These are phyloP conservation scores for Mallotus nudiflorus DNA, from an alignment of 345 rosid genomes.

Conservation along the genomic window DNA sequence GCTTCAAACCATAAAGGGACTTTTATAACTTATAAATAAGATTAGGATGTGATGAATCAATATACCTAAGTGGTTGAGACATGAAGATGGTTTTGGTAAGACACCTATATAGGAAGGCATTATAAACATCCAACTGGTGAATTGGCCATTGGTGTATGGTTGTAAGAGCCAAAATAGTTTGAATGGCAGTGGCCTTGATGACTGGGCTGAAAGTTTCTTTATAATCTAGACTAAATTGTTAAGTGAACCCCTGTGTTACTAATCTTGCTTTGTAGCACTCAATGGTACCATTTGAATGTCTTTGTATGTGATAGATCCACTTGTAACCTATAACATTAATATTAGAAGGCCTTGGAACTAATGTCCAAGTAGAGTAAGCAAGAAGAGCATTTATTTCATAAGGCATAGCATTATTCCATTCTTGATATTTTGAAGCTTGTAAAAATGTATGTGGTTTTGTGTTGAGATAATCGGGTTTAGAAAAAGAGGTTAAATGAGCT, in stretches of 20 bases:
- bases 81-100: neutral
- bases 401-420: neutral
- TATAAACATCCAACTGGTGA: too few relatives aligned
- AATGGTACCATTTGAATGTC: neutral
- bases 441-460: too few relatives aligned
- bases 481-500: neutral
- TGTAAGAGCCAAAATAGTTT: too few relatives aligned
- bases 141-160: too few relatives aligned
- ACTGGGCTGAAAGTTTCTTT: neutral
- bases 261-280: neutral
- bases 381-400: too few relatives aligned
- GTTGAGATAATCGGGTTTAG: neutral
- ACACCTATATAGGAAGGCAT: neutral
- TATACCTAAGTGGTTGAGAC: neutral
- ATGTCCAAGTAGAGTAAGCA: too few relatives aligned
- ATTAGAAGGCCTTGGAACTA: too few relatives aligned
- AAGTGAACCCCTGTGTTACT: too few relatives aligned
- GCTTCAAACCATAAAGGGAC: neutral
- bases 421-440: neutral
- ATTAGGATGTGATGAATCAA: neutral
- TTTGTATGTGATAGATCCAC: neutral
- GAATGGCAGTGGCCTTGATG: neutral
- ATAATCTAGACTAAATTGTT: too few relatives aligned
- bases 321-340: too few relatives aligned
- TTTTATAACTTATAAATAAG: too few relatives aligned